Percentiles rank a stretch among this genome's conserved stretches.
phyloP scores from a whole-genome alignment of 768 basidiomycete genomes.

The Dacryopinax spathularia region DNA sequence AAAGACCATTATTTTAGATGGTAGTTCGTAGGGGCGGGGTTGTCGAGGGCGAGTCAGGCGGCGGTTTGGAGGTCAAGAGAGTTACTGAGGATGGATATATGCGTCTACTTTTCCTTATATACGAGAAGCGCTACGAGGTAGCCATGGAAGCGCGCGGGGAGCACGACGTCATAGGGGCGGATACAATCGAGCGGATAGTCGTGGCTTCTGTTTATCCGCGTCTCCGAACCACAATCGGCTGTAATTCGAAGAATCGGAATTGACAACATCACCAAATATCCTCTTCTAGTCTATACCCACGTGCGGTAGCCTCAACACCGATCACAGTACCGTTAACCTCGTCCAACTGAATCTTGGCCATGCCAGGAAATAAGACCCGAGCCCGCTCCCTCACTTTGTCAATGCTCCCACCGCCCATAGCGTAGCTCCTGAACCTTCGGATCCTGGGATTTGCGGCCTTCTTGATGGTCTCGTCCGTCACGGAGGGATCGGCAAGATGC shows the following conservation, averaged over 20 bases:
- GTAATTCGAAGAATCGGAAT: not conserved
- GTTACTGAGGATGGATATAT: not conserved
- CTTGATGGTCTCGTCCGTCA: not conserved
- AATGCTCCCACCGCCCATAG: not conserved
- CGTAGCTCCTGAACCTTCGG: not conserved
- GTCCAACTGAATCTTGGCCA: not conserved
- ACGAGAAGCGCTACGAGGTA: not conserved
- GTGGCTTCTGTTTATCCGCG: not conserved
- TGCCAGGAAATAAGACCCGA: not conserved
- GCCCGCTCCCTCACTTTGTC: not conserved
- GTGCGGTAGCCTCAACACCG: too few species aligned
- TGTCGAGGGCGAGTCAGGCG: not conserved
- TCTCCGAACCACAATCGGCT: not conserved
- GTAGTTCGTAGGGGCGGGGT: not conserved
- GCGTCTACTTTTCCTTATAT: not conserved
- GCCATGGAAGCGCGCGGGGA: not conserved
- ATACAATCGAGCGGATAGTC: not conserved
- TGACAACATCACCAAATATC: not conserved
- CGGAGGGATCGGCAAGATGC: not conserved
- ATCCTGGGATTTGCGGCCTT: not conserved
- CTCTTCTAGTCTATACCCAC: too few species aligned
- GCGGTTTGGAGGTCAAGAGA: not conserved
- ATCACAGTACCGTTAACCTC: too few species aligned
- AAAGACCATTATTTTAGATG: not conserved
- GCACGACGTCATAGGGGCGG: not conserved